Evolutionary conservation across 1,284 basidiomycete genomes (phyloP), one percentile per base, ranked within the genome.

Genomic region (Gomphus bonarii): DNA sequence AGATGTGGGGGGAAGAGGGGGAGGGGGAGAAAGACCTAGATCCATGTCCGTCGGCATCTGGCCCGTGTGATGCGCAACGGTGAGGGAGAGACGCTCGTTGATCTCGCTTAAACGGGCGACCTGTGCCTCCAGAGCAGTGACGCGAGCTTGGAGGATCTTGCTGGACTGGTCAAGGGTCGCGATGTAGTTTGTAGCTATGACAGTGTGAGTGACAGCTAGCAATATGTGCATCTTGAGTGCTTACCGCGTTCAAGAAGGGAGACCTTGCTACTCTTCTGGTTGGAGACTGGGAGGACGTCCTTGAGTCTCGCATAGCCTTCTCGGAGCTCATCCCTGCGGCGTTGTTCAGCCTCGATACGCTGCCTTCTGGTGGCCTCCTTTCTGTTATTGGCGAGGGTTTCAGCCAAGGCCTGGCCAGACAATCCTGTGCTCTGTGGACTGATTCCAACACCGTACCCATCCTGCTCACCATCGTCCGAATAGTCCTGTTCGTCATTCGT

Each of bases 221-320:
- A 12, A 14, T 33, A 33, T 10, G 22, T 10, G 16, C 14, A 10
- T 6, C 3, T 18, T 6, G 4, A 35, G 16, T 20, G 20, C 79
- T 60, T 65, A 91, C 89, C 88, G 76, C 91, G 78, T 70, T 93
- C 91, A 58, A 94, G 75, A 55, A 93, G 71, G 31, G 83, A 87
- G n/a, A 90, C 85, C 69, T 94, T 94, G 73, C 86, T 90, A 67
- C 84, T 84, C 72, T 91, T 89, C 75, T 92, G 89, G 70, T 88
- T 91, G 14, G 87, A 88, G 49, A 84, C 77, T 1, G 91, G 91
- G 5, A 94, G 75, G 28, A 86, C 86, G 60, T 90, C 88, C 71
- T 91, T 91, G 66, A 94, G 75, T 65, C 86, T 82, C 38, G 86
- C 83, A 70, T 93, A 94, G 20, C 90, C 91, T 65, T 92, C 88